Percentiles rank a stretch among this genome's conserved stretches.
Conservation (phyloP, 179 eudicot species). For the Sideroxylon spinosum region DNA sequence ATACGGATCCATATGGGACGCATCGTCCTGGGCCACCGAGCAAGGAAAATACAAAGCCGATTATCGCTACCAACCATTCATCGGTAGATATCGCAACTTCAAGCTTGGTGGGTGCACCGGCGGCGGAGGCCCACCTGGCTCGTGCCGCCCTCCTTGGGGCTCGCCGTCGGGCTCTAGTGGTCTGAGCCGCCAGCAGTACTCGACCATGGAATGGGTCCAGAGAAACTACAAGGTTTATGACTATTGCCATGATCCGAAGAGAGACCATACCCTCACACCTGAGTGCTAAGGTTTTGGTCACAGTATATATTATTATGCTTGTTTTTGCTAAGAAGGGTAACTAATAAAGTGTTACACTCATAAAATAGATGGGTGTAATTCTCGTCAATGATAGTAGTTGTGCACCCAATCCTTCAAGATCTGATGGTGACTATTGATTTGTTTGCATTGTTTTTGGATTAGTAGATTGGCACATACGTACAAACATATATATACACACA, state of each 20-base stretch:
- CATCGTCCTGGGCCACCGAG: constrained; percentile 96
- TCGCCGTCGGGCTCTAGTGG: constrained; percentile 46
- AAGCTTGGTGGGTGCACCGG: constrained; percentile 55
- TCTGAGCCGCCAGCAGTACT: constrained; percentile 52
- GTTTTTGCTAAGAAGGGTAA: not conserved
- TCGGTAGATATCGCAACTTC: constrained; percentile 62
- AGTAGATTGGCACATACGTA: not conserved
- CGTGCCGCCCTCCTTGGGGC: constrained; percentile 48
- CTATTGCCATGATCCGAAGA: constrained; percentile 57
- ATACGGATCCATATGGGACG: constrained; percentile 97
- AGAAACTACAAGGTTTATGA: constrained; percentile 56
- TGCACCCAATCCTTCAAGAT: constrained; percentile 32
- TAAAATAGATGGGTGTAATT: constrained; percentile 16
- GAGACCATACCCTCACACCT: constrained; percentile 69
- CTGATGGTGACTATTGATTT: not conserved
- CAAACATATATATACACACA: too few relatives aligned
- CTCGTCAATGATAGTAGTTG: constrained; percentile 22
- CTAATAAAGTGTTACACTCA: constrained; percentile 5
- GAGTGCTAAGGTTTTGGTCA: constrained; percentile 44
- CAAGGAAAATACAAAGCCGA: constrained; percentile 87
- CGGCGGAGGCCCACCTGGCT: constrained; percentile 17
- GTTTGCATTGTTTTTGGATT: not conserved
- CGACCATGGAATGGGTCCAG: constrained; percentile 66
- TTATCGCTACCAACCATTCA: constrained; percentile 73
- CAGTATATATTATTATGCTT: not conserved